A percentile compares a stretch with the other conserved stretches of the same genome.
Evolutionary conservation across 2,329 filamentous ascomycete species (phyloP).

Genomic region (Talaromyces sp.): DNA sequence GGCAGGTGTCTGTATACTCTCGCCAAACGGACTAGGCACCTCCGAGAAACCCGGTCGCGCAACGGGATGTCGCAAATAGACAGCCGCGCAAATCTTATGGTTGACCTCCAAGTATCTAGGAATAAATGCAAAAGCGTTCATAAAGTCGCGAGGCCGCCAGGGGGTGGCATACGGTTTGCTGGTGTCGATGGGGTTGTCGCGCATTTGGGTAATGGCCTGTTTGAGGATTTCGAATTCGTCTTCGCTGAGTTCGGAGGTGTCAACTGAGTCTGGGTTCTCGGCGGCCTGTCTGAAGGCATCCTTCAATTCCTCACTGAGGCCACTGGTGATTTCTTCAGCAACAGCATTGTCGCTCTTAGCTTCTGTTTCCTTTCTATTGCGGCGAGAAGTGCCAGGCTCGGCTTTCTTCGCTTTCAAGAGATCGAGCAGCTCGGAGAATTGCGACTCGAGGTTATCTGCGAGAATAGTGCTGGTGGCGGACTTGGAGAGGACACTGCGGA

Average conservation of each 20-base stretch:
- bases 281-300: slow-evolving; percentile 33
- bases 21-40: slow-evolving; percentile 76
- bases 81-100: slow-evolving; percentile 91
- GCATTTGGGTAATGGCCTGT: slow-evolving; percentile 60
- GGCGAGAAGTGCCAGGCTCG: slow-evolving; percentile 19
- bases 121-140: slow-evolving; percentile 91
- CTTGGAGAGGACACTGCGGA: slow-evolving; percentile 61
- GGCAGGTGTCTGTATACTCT: slow-evolving; percentile 70
- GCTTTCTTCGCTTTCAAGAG: slow-evolving; percentile 45
- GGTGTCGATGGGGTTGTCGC: slow-evolving; percentile 72
- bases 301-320: slow-evolving; percentile 29
- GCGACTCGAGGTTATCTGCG: slow-evolving; percentile 51
- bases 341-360: slow-evolving; percentile 4
- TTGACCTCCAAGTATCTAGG: slow-evolving; percentile 96
- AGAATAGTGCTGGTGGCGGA: slow-evolving; percentile 45
- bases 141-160: slow-evolving; percentile 81
- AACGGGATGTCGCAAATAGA: slow-evolving; percentile 92
- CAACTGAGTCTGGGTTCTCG: slow-evolving; percentile 31
- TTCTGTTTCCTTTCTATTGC: slow-evolving; percentile 19
- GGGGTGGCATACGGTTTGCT: slow-evolving; percentile 85
- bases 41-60: slow-evolving; percentile 76
- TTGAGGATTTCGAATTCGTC: slow-evolving; percentile 47
- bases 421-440: slow-evolving; percentile 53
- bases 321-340: slow-evolving; percentile 20
- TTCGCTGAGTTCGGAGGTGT: slow-evolving; percentile 48